Evolutionary conservation across 345 rosid species (phyloP), one percentile per base, ranked within the genome.

Genomic region (Populus nigra): DNA sequence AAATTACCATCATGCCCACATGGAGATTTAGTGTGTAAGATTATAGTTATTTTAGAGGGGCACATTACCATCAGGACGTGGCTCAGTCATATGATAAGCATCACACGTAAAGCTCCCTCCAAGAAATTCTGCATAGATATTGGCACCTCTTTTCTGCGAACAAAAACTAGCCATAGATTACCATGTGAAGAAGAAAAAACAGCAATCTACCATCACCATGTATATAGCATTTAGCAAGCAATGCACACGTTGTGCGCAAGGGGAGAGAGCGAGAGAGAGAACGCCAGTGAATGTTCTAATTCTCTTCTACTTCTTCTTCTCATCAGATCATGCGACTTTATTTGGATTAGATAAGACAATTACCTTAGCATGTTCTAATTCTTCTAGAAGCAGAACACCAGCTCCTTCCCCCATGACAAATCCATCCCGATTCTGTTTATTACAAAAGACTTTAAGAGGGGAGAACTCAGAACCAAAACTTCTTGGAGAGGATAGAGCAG

Each of bases 371-470:
- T 95, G 99, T 85, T 95, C 99, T 74, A 93, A 81, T 82, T 93
- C 98, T 85, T 93, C 99, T 85, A 95, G 81, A 80, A 95, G 94
- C 83, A 95, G 84, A 85, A 95, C 99, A 61, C 99, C 98, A 53
- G 98, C 92, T 88, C 99, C 99, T 84, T 95, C 98, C 23, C 99
- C 99, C 93, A 95, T 92, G 49, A 95, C 99, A 69, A 95, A 93
- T 83, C 99, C 99, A 91, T 95, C 99, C 76, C 98, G 95, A 83
- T 71, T 86, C 98, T 95, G 90, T 83, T 75, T 39, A 83, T 65
- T 27, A 77, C 70, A 38, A 66, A 80, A 59, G 43, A 62, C 65
- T 59, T 23, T 16, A 18, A 22, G 71, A 47, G 22, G 36, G 35
- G 3, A 71, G 27, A 47, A 63, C 61, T 25, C 16, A 45, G 27